Conservation (phyloP, 2,329 filamentous ascomycete species). For the Trichoderma pleuroti region DNA sequence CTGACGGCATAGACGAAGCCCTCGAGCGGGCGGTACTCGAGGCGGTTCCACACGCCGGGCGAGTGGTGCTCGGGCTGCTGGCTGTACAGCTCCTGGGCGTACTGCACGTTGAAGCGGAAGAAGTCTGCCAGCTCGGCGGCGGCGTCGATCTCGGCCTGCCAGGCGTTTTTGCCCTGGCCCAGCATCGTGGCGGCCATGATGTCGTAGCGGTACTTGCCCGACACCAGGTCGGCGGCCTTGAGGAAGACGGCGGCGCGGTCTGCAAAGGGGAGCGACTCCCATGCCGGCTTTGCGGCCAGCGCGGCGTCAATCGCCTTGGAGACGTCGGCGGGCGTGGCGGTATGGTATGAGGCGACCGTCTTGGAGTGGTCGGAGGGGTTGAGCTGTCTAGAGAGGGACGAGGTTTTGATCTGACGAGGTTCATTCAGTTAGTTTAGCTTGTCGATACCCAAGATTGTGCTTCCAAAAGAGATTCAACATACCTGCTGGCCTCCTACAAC, state of each 20-base stretch:
- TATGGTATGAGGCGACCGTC: conserved; percentile 78
- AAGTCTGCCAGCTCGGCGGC: conserved; percentile 93
- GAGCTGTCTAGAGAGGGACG: conserved; percentile 64
- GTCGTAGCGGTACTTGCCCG: conserved; percentile 91
- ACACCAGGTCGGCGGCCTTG: conserved; percentile 88
- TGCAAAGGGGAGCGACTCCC: conserved; percentile 83
- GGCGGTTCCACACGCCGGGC: conserved; percentile 83
- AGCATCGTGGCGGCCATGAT: conserved; percentile 96
- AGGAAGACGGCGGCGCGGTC: conserved; percentile 92
- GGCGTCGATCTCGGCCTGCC: conserved; percentile 98
- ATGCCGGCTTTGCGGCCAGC: conserved; percentile 77
- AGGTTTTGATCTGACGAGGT: conserved; percentile 58
- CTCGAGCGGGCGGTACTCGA: conserved; percentile 85
- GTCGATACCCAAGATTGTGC: neutral
- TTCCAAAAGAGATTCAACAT: conserved; percentile 27
- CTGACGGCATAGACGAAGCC: conserved; percentile 93
- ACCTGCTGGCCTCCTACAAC: conserved; percentile 81
- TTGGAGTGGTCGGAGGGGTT: conserved; percentile 79
- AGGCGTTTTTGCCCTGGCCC: conserved; percentile 96
- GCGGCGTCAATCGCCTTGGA: conserved; percentile 77
- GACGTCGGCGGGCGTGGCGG: conserved; percentile 74
- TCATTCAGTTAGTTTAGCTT: neutral
- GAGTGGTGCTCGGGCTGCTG: conserved; percentile 84
- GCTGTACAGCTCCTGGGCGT: conserved; percentile 84
- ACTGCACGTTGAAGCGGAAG: conserved; percentile 89